A percentile compares a stretch with the other conserved stretches of the same genome.
phyloP scores from a whole-genome alignment of 139 green algal genomes.

The Chlamydomonas schloesseri region DNA sequence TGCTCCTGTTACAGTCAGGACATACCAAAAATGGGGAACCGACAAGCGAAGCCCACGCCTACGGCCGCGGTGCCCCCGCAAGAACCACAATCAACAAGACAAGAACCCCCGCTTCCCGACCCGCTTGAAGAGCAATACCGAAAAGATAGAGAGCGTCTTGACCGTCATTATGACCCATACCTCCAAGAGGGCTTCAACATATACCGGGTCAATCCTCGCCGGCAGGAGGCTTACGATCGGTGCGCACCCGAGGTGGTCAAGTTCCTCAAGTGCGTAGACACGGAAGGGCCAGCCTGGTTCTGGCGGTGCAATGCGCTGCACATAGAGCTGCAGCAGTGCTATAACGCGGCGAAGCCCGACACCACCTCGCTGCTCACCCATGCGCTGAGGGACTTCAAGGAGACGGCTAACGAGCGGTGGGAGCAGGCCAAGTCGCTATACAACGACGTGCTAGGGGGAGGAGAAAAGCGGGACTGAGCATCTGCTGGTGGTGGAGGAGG shows the following conservation, averaged over 20 bases:
- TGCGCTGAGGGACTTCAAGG: neutral
- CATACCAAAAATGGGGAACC: no score
- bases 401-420: neutral
- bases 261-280: conserved; percentile 43
- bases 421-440: conserved; percentile 23
- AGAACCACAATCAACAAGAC: no score
- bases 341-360: conserved; percentile 33
- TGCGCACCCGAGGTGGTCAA: conserved; percentile 34
- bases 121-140: neutral
- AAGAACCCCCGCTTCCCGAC: no score
- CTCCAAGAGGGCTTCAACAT: conserved; percentile 35
- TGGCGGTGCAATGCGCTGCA: conserved; percentile 42
- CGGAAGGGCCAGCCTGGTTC: conserved; percentile 36
- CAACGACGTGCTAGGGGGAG: neutral
- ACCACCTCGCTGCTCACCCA: neutral
- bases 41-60: no score
- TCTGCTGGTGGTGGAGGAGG: no score
- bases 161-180: conserved; percentile 33
- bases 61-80: no score
- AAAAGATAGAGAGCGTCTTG: conserved; percentile 1
- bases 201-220: conserved; percentile 26
- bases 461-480: conserved; percentile 8
- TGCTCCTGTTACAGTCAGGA: no score
- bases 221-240: conserved; percentile 36
- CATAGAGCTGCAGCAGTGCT: conserved; percentile 41